Conservation (phyloP, 331 rosid species). For the Cydonia oblonga region DNA sequence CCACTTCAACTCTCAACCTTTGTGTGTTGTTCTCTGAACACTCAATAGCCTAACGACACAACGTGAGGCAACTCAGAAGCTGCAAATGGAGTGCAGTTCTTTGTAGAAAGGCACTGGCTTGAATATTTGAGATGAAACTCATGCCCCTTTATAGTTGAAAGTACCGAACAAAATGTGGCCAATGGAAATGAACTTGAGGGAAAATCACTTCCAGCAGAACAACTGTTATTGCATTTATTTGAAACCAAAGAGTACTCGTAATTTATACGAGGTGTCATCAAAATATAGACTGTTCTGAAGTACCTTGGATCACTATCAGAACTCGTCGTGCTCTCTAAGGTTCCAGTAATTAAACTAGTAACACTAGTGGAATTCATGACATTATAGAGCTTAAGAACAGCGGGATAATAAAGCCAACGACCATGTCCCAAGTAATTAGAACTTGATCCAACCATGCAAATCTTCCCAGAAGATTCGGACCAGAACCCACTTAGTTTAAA, state of each 20-base stretch:
- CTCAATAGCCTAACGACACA: constrained; percentile 16
- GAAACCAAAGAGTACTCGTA: constrained; percentile 31
- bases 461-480: constrained; percentile 44
- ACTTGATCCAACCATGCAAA: constrained; percentile 17
- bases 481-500: constrained; percentile 41
- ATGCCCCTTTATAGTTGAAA: background rate
- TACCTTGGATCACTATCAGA: constrained; percentile 25
- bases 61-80: constrained; percentile 13
- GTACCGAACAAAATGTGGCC: constrained; percentile 9
- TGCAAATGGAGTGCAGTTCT: background rate
- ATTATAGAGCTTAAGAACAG: constrained; percentile 36
- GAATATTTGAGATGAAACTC: constrained; percentile 19
- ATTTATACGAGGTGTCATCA: constrained; percentile 27
- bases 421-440: background rate
- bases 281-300: constrained; percentile 32
- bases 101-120: background rate
- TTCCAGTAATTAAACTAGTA: constrained; percentile 39
- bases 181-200: background rate
- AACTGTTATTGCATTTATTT: background rate
- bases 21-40: constrained; percentile 16
- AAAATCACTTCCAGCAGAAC: constrained; percentile 7
- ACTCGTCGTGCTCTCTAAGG: constrained; percentile 44
- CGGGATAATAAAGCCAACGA: background rate
- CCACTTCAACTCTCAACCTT: constrained; percentile 21
- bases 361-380: constrained; percentile 26